phyloP scores from a whole-genome alignment of 176 grass and related monocot species.

The Tuctoria greenei region DNA sequence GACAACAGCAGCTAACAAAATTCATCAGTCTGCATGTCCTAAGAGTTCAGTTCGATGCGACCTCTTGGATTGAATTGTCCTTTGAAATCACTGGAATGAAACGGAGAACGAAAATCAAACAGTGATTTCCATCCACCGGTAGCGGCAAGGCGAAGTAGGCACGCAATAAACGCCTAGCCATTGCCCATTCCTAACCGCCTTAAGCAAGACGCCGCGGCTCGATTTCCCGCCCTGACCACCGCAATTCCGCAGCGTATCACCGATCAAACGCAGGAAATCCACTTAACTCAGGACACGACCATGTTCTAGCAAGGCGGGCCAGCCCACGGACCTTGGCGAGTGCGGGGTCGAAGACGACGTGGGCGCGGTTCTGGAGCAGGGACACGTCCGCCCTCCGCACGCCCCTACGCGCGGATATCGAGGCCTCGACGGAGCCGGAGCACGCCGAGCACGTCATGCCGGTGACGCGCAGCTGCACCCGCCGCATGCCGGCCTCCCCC shows the following conservation, averaged over 20 bases:
- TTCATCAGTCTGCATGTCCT: not conserved
- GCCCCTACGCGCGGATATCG: constrained; percentile 49
- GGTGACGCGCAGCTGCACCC: constrained; percentile 67
- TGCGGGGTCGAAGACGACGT: constrained; percentile 83
- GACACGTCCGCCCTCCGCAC: constrained; percentile 66
- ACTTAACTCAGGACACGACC: not conserved
- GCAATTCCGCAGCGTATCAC: constrained; percentile 2
- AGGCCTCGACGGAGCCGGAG: constrained; percentile 77
- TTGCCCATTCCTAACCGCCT: constrained; percentile 21
- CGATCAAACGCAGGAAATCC: not conserved
- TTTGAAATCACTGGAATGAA: not conserved
- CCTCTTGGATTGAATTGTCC: not conserved
- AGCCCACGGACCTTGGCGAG: constrained; percentile 58
- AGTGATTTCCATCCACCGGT: not conserved
- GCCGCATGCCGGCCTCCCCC: constrained; percentile 46
- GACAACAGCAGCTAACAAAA: no score
- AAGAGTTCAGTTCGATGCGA: constrained; percentile 20
- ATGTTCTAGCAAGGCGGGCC: not conserved
- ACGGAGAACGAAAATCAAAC: not conserved
- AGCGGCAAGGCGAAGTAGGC: not conserved
- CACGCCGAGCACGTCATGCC: constrained; percentile 98
- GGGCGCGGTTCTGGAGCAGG: constrained; percentile 80
- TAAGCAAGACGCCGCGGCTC: constrained; percentile 16
- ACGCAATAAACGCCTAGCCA: not conserved
- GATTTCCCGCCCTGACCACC: constrained; percentile 38